Conservation (phyloP, 306 rosid species). For the Trichosanthes truncata region DNA sequence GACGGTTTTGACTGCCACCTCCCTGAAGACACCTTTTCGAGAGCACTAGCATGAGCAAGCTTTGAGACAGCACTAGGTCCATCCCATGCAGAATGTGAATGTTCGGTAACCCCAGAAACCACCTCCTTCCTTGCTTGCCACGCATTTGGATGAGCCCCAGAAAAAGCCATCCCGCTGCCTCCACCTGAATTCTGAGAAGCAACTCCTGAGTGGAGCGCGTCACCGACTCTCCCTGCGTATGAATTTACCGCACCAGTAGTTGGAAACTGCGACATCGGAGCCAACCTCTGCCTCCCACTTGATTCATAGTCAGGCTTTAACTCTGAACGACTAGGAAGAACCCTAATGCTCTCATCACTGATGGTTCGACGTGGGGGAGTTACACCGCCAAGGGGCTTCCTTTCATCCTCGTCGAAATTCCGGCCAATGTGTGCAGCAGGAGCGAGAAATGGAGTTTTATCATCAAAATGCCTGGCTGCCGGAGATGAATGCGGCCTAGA, state of each 20-base stretch:
- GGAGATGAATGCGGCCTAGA: slow-evolving; percentile 88
- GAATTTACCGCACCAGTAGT: slow-evolving; percentile 28
- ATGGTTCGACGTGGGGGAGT: slow-evolving; percentile 58
- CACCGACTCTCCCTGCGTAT: slow-evolving; percentile 48
- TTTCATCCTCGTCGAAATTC: slow-evolving; percentile 95
- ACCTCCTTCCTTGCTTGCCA: slow-evolving; percentile 85
- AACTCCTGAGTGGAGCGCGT: slow-evolving; percentile 21
- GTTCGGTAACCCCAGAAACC: slow-evolving; percentile 33
- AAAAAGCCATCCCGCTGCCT: slow-evolving; percentile 34
- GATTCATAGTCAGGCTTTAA: slow-evolving; percentile 40
- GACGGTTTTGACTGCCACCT: slow-evolving; percentile 79
- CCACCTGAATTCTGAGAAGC: slow-evolving; percentile 39
- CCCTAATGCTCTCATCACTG: slow-evolving; percentile 61
- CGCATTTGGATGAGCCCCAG: slow-evolving; percentile 47
- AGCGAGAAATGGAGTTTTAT: slow-evolving; percentile 56
- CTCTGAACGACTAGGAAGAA: slow-evolving; percentile 31
- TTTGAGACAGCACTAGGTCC: slow-evolving; percentile 64
- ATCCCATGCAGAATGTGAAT: slow-evolving; percentile 47
- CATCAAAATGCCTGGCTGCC: slow-evolving; percentile 66
- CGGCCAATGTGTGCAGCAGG: slow-evolving; percentile 69
- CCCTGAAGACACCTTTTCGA: slow-evolving; percentile 91
- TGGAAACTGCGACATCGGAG: slow-evolving; percentile 36
- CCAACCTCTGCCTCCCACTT: slow-evolving; percentile 41
- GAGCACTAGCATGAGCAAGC: slow-evolving; percentile 85
- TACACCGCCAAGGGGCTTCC: slow-evolving; percentile 77